A percentile compares a stretch with the other conserved stretches of the same genome.
These are phyloP conservation scores for Colletotrichum phormii DNA, from an alignment of 2,329 filamentous ascomycete genomes.

Conservation along the genomic window DNA sequence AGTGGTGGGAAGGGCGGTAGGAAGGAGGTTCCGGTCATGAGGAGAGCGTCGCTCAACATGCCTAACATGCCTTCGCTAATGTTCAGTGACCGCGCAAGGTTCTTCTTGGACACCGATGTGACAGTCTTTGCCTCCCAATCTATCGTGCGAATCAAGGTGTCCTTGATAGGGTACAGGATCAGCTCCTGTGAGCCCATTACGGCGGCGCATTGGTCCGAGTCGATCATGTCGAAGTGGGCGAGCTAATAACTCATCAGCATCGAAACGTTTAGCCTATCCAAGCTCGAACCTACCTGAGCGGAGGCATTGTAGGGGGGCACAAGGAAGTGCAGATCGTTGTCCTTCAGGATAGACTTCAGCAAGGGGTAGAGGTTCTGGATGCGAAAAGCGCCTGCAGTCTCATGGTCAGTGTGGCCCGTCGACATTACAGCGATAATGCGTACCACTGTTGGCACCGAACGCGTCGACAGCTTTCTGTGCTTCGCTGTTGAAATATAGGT, in stretches of 20 bases:
- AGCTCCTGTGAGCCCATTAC: conserved; percentile 88
- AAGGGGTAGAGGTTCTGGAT: conserved; percentile 80
- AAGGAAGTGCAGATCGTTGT: conserved; percentile 78
- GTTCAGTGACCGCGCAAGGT: conserved; percentile 76
- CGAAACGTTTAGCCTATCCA: conserved; percentile 31
- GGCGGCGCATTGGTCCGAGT: conserved; percentile 77
- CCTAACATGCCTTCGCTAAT: conserved; percentile 78
- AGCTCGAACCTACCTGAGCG: conserved; percentile 74
- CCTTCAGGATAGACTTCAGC: conserved; percentile 78
- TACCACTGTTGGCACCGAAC: conserved; percentile 85
- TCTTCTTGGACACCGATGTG: conserved; percentile 71
- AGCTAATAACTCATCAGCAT: conserved; percentile 63
- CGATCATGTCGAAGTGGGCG: conserved; percentile 78
- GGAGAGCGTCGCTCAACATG: conserved; percentile 84
- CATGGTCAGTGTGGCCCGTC: conserved; percentile 14
- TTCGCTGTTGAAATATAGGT: conserved; percentile 83
- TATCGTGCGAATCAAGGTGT: conserved; percentile 74
- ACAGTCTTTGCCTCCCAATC: conserved; percentile 78
- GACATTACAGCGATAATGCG: conserved; percentile 38
- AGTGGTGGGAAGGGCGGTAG: conserved; percentile 84
- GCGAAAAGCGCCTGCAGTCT: conserved; percentile 72
- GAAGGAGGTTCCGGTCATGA: conserved; percentile 86
- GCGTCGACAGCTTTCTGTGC: conserved; percentile 84
- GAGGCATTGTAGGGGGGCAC: conserved; percentile 90
- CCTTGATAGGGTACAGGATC: conserved; percentile 85